Evolutionary conservation across 2,329 filamentous ascomycete species (phyloP), one percentile per base, ranked within the genome.

Genomic region (Sclerotinia nivalis): DNA sequence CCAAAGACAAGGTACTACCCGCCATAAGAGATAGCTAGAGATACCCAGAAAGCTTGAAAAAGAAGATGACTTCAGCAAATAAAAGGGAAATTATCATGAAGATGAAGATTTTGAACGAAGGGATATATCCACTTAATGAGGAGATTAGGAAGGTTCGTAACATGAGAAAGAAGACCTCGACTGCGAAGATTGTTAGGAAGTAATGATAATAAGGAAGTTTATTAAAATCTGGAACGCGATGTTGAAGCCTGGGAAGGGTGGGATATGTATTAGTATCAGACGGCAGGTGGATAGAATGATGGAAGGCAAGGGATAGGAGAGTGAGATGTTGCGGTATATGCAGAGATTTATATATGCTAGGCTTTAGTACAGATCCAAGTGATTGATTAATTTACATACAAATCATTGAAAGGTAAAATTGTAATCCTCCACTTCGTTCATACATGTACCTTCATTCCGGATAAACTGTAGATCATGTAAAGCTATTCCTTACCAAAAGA

Each of bases 121-220:
- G 13, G 2, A 22, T 20, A 56, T 28, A 37, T n/a, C 31, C 54
- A 0, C 1, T 34, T 3, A n/a, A 56, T n/a, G 4, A 12, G 1
- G 54, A 22, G 12, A 8, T n/a, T 0, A 37, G 20, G 31, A 56
- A 31, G 10, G 1, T 7, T 37, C 45, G 5, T 12, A 31, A 37
- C 10, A n/a, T 5, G 1, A 3, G 5, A 6, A 37, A 13, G 0
- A 15, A 37, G 9, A 4, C 1, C 0, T 37, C 10, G 31, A n/a
- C 0, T n/a, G 1, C 22, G 4, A 8, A 20, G 20, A 12, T 7
- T 3, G 31, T 2, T 6, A 4, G 4, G 31, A 56, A 56, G 28
- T 2, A 13, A 12, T 34, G 52, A 55, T 31, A 8, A 37, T 56
- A 31, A 12, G 31, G 7, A 12, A n/a, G 5, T 20, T 31, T 34